A percentile compares a stretch with the other conserved stretches of the same genome.
phyloP scores from a whole-genome alignment of 1,284 basidiomycete genomes.

The Flammula alnicola region DNA sequence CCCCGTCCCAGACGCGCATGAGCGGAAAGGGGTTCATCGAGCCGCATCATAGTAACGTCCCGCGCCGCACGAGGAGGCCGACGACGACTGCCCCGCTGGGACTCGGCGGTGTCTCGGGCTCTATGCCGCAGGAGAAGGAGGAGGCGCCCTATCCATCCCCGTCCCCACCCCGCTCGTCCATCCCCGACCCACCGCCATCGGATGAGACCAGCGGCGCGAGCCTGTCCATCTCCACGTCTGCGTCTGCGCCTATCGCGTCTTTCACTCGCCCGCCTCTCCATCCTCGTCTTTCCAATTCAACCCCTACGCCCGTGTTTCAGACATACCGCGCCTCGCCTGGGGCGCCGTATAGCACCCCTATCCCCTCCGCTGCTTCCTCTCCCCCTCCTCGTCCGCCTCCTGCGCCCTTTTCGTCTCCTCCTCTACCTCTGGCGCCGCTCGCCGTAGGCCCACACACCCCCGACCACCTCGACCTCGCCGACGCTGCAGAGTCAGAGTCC shows the following conservation, averaged over 20 bases:
- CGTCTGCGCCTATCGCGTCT: too few species aligned
- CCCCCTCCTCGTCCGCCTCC: neutral
- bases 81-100: neutral
- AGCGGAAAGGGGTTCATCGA: slow-evolving; percentile 17
- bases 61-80: slow-evolving; percentile 6
- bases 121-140: neutral
- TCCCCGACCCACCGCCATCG: too few species aligned
- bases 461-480: neutral
- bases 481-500: neutral
- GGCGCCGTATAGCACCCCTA: neutral
- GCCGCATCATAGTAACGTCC: slow-evolving; percentile 18
- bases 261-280: too few species aligned
- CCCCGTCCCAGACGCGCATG: slow-evolving; percentile 2
- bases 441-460: neutral
- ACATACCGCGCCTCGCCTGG: too few species aligned
- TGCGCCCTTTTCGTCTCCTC: neutral
- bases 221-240: too few species aligned
- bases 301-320: too few species aligned
- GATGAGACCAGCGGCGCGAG: too few species aligned
- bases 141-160: too few species aligned
- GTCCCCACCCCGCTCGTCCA: too few species aligned
- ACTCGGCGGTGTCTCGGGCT: slow-evolving; percentile 31
- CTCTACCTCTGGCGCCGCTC: too few species aligned
- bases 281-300: too few species aligned
- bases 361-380: neutral